Conservation (phyloP, 1,284 basidiomycete species). For the Lignosus rhinocerotis region DNA sequence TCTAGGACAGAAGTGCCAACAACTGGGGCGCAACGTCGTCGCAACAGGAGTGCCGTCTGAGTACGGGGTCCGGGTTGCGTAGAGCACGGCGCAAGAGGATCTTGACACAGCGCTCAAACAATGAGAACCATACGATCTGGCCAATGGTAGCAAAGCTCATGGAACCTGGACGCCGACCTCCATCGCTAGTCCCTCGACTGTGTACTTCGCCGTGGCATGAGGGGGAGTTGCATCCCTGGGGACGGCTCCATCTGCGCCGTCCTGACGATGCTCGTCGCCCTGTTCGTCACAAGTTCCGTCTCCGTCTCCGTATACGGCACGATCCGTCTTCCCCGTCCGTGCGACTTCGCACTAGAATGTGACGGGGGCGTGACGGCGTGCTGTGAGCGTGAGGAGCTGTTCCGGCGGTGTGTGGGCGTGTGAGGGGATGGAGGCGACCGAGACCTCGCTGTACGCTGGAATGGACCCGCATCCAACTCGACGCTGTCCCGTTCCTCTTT, state of each 20-base stretch:
- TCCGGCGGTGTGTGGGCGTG: conserved; percentile 5
- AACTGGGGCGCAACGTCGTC: no score
- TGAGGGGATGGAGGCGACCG: not conserved
- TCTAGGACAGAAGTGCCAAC: no score
- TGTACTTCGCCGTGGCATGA: conserved; percentile 13
- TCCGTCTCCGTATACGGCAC: conserved; percentile 11
- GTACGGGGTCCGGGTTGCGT: no score
- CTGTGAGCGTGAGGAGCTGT: conserved; percentile 12
- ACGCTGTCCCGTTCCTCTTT: conserved; percentile 17
- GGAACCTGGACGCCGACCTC: no score
- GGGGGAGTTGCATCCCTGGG: conserved; percentile 33
- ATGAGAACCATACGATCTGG: no score
- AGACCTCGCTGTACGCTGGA: not conserved
- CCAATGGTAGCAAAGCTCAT: no score
- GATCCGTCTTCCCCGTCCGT: not conserved
- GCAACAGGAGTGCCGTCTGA: no score
- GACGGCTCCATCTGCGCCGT: conserved; percentile 35
- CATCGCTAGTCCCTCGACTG: conserved; percentile 7
- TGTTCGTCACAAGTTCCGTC: not conserved
- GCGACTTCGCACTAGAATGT: not conserved
- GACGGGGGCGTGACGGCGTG: not conserved
- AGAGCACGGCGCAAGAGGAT: no score
- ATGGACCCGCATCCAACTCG: conserved; percentile 17
- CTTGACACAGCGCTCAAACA: no score
- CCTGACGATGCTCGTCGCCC: conserved; percentile 17